phyloP scores from a whole-genome alignment of 2,329 filamentous ascomycete species.

The Pseudocercospora musae region DNA sequence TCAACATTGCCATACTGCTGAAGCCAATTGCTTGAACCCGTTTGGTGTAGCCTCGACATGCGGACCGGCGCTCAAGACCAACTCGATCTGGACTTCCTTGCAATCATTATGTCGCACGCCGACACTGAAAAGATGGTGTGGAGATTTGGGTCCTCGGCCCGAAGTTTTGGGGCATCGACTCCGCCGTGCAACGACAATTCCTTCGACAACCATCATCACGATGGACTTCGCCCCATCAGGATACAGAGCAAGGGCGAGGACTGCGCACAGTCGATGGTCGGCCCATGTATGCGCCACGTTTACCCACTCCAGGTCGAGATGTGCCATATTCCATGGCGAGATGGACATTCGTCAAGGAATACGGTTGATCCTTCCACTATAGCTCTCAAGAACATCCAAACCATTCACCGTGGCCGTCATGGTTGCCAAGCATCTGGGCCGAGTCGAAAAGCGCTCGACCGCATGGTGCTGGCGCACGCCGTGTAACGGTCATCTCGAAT shows the following conservation, averaged over 20 bases:
- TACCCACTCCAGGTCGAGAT: no score
- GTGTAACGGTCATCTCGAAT: neutral
- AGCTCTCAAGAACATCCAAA: neutral
- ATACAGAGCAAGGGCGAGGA: neutral
- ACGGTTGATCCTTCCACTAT: no score
- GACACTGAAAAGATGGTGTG: neutral
- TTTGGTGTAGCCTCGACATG: neutral
- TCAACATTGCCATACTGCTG: constrained; percentile 38
- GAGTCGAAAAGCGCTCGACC: neutral
- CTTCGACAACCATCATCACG: neutral
- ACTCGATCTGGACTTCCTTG: neutral
- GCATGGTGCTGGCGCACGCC: neutral
- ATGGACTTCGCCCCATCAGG: neutral
- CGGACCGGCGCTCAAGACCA: neutral
- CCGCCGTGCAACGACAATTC: neutral
- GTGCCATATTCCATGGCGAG: no score
- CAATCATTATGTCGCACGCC: neutral
- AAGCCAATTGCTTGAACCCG: constrained; percentile 37
- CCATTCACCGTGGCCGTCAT: neutral
- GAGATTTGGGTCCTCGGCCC: neutral
- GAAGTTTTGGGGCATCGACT: neutral
- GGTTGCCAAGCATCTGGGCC: neutral
- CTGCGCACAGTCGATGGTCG: neutral
- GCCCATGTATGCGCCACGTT: neutral
- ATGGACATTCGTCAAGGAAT: no score